A percentile compares a stretch with the other conserved stretches of the same genome.
Evolutionary conservation across 2,329 filamentous ascomycete species (phyloP).

Genomic region (Penicillium sp.): DNA sequence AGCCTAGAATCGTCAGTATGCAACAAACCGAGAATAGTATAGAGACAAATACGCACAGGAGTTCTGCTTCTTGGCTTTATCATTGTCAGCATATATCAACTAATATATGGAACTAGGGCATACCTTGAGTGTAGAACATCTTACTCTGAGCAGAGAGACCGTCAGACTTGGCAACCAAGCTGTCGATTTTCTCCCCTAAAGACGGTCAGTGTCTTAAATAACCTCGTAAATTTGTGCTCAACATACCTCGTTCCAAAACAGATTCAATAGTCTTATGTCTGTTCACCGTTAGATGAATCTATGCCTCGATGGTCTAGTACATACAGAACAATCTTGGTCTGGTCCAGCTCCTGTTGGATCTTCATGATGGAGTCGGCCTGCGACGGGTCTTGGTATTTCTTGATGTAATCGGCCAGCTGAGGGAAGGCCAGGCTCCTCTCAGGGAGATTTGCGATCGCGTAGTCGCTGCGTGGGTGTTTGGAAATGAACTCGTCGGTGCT

Average conservation of each 20-base stretch:
- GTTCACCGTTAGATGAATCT: background rate
- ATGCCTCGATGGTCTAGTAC: background rate
- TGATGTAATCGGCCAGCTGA: conserved; percentile 73
- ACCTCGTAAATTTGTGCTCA: too few relatives aligned
- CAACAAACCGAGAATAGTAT: background rate
- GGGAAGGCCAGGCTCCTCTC: conserved; percentile 57
- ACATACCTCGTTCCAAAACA: conserved; percentile 62
- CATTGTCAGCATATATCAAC: conserved; percentile 21
- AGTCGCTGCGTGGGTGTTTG: conserved; percentile 67
- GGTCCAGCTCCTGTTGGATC: conserved; percentile 94
- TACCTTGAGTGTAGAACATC: conserved; percentile 81
- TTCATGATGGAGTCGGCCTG: conserved; percentile 90
- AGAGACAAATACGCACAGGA: conserved; percentile 56
- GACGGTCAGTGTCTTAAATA: background rate
- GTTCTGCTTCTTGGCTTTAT: conserved; percentile 73
- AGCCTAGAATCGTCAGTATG: conserved; percentile 6
- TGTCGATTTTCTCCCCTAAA: conserved; percentile 86
- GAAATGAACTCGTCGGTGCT: conserved; percentile 74
- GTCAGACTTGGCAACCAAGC: conserved; percentile 88
- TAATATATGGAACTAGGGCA: background rate
- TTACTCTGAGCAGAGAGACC: conserved; percentile 87
- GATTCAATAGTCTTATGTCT: conserved; percentile 76
- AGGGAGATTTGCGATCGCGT: conserved; percentile 52
- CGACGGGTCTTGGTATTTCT: conserved; percentile 78
- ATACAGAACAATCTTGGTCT: conserved; percentile 85